Percentiles rank a stretch among this genome's conserved stretches.
These are phyloP conservation scores for Dryas alaskensis DNA, from an alignment of 306 rosid species.

Conservation along the genomic window DNA sequence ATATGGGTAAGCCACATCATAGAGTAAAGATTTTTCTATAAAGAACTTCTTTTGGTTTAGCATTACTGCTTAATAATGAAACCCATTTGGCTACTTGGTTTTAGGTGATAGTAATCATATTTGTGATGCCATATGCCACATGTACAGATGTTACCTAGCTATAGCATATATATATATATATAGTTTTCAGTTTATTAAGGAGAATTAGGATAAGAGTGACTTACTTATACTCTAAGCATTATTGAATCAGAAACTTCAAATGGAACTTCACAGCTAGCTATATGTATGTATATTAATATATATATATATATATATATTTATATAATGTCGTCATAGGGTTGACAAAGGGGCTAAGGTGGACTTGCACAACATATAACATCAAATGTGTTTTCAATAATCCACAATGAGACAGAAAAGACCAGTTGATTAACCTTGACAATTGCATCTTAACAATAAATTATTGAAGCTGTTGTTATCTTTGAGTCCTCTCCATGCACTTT, in stretches of 20 bases:
- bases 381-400: slow-evolving; percentile 16
- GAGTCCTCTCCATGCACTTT: slow-evolving; percentile 36
- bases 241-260: background rate
- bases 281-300: background rate
- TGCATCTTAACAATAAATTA: slow-evolving; percentile 11
- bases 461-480: slow-evolving; percentile 27
- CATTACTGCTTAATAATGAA: too few species aligned
- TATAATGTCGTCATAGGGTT: slow-evolving; percentile 46
- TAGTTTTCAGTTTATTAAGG: background rate
- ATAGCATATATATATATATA: background rate
- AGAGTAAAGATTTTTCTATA: too few species aligned
- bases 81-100: background rate
- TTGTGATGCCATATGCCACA: background rate
- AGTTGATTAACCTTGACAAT: slow-evolving; percentile 25
- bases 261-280: background rate
- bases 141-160: background rate
- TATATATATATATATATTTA: background rate
- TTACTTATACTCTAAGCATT: background rate
- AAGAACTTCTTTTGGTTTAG: too few species aligned
- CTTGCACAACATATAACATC: slow-evolving; percentile 8
- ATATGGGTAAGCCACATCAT: too few species aligned
- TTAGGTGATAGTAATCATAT: background rate
- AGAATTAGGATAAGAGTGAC: background rate
- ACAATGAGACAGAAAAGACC: slow-evolving; percentile 22
- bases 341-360: slow-evolving; percentile 51